Evolutionary conservation across 202 grass and related monocot species (phyloP).

Genomic region (Sporobolus alterniflorus): DNA sequence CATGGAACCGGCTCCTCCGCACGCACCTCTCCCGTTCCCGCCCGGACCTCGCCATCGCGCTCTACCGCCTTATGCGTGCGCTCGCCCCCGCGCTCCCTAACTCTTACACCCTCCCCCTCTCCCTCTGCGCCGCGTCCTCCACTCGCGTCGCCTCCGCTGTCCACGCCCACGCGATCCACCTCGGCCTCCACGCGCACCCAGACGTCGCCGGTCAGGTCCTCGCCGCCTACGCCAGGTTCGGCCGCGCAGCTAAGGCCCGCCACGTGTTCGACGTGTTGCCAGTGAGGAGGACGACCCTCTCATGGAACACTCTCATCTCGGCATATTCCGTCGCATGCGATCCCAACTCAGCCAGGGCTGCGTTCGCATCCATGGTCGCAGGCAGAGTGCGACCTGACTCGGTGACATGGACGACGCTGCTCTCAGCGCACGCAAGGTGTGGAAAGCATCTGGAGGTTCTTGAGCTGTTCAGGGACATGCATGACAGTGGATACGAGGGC

Average conservation of each 20-base stretch:
- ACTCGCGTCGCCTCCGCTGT: constrained; percentile 6
- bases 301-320: constrained; percentile 72
- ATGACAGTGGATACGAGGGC: constrained; percentile 27
- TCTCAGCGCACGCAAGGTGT: constrained; percentile 57
- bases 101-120: neutral
- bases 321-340: constrained; percentile 49
- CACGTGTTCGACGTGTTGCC: constrained; percentile 66
- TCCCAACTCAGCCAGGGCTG: neutral
- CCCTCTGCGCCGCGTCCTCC: neutral
- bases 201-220: constrained; percentile 57
- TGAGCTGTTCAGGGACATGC: constrained; percentile 45
- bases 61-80: constrained; percentile 57
- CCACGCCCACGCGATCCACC: constrained; percentile 48
- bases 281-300: constrained; percentile 28
- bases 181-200: constrained; percentile 48
- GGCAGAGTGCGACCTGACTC: constrained; percentile 11
- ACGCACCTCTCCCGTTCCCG: constrained; percentile 36
- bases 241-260: constrained; percentile 20
- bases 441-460: constrained; percentile 47
- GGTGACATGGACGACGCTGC: constrained; percentile 63
- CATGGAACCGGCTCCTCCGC: constrained; percentile 62
- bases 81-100: constrained; percentile 42
- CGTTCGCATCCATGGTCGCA: constrained; percentile 43
- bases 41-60: constrained; percentile 36
- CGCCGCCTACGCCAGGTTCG: constrained; percentile 43